Base-by-base conservation (phyloP, 257 asterid genomes). In the Coffea canephora region DNA sequence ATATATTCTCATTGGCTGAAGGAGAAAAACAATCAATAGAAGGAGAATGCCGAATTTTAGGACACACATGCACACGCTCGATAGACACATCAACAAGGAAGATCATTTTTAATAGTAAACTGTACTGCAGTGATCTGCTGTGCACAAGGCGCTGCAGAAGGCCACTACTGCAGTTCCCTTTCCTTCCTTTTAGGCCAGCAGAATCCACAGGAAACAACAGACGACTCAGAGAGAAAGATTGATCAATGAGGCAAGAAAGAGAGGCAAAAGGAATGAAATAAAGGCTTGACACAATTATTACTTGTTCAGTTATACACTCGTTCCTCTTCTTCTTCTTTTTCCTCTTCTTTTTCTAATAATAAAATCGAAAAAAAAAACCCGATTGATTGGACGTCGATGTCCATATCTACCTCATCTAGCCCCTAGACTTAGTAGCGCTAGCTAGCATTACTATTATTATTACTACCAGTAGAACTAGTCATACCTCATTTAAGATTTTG, bases 231-330 rank as follows among this genome's bases (percentile, higher is more conserved):
- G 67, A 61, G 86, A 61, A 82, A 82, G 84, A 77, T 73, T 52
- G 71, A 78, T 82, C 72, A 74, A 81, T 73, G 79, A 62, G 69
- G 59, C 50, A 15, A 43, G 79, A 54, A 52, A 74, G 49, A 71
- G 81, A 71, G 86, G 84, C 86, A 82, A 81, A 86, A 83, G 54
- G 88, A 84, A 89, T 85, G 80, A 69, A 64, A 43, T 78, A 54
- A 79, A 75, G 84, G 75, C 84, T 82, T 59, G 83, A 6, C 8
- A 9, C 78, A 62, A 54, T 81, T 72, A 15, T 16, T 16, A 55
- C 8, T 16, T 15, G 71, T 41, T 73, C 72, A 84, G 50, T 48
- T 45, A 19, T 41, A 66, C 72, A 66, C 72, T 55, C n/a, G 8
- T 43, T 75, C 9, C 25, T n/a, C 4, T 23, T 21, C 31, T 23